Conservation (phyloP, 106 monocot species). For the Dendrobium nobile region DNA sequence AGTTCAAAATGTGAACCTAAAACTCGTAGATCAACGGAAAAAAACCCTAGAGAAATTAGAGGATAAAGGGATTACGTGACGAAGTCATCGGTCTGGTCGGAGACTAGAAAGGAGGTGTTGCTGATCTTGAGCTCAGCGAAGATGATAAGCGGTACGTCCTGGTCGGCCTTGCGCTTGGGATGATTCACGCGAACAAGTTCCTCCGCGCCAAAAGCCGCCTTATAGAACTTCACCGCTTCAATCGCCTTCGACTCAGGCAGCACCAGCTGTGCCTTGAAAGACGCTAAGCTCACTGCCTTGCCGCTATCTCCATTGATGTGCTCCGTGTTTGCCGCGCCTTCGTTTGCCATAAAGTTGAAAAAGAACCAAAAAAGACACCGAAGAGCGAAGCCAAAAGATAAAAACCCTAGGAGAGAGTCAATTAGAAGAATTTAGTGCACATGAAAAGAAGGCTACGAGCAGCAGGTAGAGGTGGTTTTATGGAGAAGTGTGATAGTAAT, state of each 20-base stretch:
- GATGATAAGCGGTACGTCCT: slow-evolving; percentile 30
- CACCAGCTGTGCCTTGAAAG: slow-evolving; percentile 32
- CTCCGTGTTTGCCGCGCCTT: neutral
- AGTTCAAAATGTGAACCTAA: too few relatives aligned
- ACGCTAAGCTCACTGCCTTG: slow-evolving; percentile 8
- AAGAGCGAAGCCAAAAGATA: neutral
- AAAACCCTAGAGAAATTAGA: neutral
- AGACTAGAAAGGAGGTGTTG: slow-evolving; percentile 27
- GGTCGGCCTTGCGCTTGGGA: slow-evolving; percentile 49
- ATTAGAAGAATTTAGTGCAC: too few relatives aligned
- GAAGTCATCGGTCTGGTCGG: slow-evolving; percentile 31
- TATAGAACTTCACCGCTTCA: slow-evolving; percentile 43
- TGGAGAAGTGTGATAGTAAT: neutral
- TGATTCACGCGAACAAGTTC: slow-evolving; percentile 29
- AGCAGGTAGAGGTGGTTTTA: neutral
- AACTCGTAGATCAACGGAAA: too few relatives aligned
- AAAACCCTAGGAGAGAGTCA: slow-evolving; percentile 5
- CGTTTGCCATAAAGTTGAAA: neutral
- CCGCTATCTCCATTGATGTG: slow-evolving; percentile 22
- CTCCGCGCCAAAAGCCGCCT: slow-evolving; percentile 36
- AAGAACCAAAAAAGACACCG: neutral
- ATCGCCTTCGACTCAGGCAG: slow-evolving; percentile 39
- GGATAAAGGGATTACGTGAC: neutral
- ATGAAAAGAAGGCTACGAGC: too few relatives aligned
- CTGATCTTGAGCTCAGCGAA: slow-evolving; percentile 48